A percentile compares a stretch with the other conserved stretches of the same genome.
phyloP scores from a whole-genome alignment of 2,329 filamentous ascomycete species.

The Bipolaris sorokiniana region DNA sequence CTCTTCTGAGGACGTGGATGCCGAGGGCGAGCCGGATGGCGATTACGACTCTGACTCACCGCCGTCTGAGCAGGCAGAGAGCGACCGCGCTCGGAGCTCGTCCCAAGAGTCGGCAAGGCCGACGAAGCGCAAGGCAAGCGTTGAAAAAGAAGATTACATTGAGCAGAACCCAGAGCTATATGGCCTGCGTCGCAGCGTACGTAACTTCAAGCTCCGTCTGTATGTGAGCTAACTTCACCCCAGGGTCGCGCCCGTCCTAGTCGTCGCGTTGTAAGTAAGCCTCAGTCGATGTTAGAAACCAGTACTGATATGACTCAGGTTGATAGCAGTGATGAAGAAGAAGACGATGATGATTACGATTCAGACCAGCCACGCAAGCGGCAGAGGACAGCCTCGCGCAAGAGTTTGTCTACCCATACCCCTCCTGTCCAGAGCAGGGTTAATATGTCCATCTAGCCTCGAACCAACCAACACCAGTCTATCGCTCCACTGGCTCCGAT shows the following conservation, averaged over 20 bases:
- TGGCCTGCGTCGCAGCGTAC: slow-evolving; percentile 88
- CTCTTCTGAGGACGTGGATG: slow-evolving; percentile 58
- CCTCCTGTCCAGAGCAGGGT: slow-evolving; percentile 19
- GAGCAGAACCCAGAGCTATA: slow-evolving; percentile 93
- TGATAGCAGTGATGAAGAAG: slow-evolving; percentile 68
- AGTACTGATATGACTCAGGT: slow-evolving; percentile 51
- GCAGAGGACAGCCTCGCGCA: slow-evolving; percentile 68
- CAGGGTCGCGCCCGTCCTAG: slow-evolving; percentile 66
- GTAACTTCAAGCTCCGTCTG: slow-evolving; percentile 43
- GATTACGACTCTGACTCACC: slow-evolving; percentile 77
- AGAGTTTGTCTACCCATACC: slow-evolving; percentile 58
- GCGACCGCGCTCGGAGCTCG: slow-evolving; percentile 65
- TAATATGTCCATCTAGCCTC: slow-evolving; percentile 62
- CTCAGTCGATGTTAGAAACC: slow-evolving; percentile 14
- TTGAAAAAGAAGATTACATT: slow-evolving; percentile 83
- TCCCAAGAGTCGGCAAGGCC: slow-evolving; percentile 72
- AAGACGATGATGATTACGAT: slow-evolving; percentile 77
- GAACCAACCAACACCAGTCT: slow-evolving; percentile 57
- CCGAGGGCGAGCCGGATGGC: slow-evolving; percentile 60
- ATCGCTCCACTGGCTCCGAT: slow-evolving; percentile 67
- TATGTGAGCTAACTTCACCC: slow-evolving; percentile 42
- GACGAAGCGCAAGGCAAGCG: slow-evolving; percentile 68
- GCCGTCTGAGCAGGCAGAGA: slow-evolving; percentile 49
- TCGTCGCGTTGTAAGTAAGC: slow-evolving; percentile 63
- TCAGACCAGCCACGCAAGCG: slow-evolving; percentile 65